Evolutionary conservation across 1,284 basidiomycete genomes (phyloP).

Genomic region (Trichosporon inkin): DNA sequence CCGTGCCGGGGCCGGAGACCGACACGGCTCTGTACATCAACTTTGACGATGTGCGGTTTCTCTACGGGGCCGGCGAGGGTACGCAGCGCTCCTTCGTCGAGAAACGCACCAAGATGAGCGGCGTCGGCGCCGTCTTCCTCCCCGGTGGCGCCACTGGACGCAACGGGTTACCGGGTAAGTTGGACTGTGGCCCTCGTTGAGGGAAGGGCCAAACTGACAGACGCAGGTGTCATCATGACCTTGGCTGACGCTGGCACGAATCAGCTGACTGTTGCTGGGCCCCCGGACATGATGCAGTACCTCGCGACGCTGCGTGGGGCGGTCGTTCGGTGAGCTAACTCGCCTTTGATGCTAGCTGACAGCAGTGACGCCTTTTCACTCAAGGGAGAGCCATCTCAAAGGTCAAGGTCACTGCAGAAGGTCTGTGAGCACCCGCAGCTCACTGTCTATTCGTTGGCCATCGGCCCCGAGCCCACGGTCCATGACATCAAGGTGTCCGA

Average conservation of each 20-base stretch:
- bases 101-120: slow-evolving; percentile 61
- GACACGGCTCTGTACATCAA: slow-evolving; percentile 69
- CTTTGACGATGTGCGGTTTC: slow-evolving; percentile 72
- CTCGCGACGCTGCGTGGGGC: slow-evolving; percentile 59
- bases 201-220: slow-evolving; percentile 14
- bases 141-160: slow-evolving; percentile 60
- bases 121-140: slow-evolving; percentile 67
- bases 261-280: slow-evolving; percentile 64
- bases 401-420: slow-evolving; percentile 9
- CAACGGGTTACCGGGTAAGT: slow-evolving; percentile 64
- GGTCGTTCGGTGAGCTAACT: slow-evolving; percentile 26
- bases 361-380: slow-evolving; percentile 18
- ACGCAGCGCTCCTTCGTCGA: slow-evolving; percentile 69
- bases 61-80: slow-evolving; percentile 82
- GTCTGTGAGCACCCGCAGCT: slow-evolving; percentile 30
- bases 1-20: slow-evolving; percentile 63
- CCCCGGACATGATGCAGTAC: slow-evolving; percentile 64
- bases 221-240: slow-evolving; percentile 71
- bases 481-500: not conserved
- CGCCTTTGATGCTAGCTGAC: slow-evolving; percentile 28
- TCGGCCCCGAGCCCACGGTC: slow-evolving; percentile 14
- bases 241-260: slow-evolving; percentile 66
- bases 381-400: slow-evolving; percentile 18
- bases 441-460: slow-evolving; percentile 33
- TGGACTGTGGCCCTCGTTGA: too few species aligned